Evolutionary conservation across 345 rosid genomes (phyloP).

Genomic region (Barbarea vulgaris): DNA sequence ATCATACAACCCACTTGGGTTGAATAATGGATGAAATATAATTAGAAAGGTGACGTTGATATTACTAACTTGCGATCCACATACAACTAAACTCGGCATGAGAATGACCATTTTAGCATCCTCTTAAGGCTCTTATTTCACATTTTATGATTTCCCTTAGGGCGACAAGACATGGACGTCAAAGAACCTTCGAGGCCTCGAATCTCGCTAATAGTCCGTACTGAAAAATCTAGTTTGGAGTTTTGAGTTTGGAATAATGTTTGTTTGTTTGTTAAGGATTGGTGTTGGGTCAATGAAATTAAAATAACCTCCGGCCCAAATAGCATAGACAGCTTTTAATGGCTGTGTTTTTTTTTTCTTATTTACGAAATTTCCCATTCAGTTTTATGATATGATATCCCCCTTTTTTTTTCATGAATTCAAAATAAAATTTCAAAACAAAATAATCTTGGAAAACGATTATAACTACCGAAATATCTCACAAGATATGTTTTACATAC

Average conservation of each 20-base stretch:
- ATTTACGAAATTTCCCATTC: too few species aligned
- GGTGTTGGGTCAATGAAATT: background rate
- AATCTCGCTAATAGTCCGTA: background rate
- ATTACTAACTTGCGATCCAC: background rate
- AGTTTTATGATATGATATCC: too few species aligned
- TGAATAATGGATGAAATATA: background rate
- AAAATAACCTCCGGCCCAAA: background rate
- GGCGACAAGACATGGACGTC: background rate
- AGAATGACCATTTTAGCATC: background rate
- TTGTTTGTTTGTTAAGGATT: background rate
- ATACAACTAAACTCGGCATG: background rate
- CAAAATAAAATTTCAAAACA: too few species aligned
- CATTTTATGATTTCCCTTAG: background rate
- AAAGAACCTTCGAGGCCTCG: background rate
- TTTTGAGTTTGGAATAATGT: background rate
- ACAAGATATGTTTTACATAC: too few species aligned
- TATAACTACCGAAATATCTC: too few species aligned
- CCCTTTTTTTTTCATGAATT: background rate
- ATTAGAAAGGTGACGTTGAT: background rate
- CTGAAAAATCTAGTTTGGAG: background rate
- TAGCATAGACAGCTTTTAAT: background rate
- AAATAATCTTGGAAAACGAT: too few species aligned
- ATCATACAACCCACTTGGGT: background rate
- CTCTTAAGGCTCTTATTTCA: background rate
- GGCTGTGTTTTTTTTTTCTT: background rate